phyloP scores from a whole-genome alignment of 2,329 filamentous ascomycete species.

The Claviceps citrina region DNA sequence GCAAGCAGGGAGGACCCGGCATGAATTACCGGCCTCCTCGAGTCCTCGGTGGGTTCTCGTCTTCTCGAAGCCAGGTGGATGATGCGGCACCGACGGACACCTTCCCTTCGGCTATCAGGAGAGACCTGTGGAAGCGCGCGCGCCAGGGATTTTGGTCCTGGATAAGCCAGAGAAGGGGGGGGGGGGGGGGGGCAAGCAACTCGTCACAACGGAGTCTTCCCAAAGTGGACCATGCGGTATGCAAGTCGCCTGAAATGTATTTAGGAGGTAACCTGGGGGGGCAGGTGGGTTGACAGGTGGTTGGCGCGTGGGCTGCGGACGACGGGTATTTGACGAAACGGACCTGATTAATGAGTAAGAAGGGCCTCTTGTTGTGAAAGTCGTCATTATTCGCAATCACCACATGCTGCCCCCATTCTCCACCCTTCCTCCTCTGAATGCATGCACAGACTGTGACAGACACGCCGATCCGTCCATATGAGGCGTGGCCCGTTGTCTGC shows the following conservation, averaged over 20 bases:
- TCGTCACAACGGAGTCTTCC: conserved; percentile 2
- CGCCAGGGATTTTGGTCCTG: background rate
- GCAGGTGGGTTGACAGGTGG: background rate
- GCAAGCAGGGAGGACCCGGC: background rate
- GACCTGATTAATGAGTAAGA: background rate
- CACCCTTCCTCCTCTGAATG: background rate
- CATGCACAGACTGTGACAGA: no score
- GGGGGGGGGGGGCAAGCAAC: background rate
- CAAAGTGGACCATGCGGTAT: conserved; percentile 2
- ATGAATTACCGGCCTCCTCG: conserved; percentile 1
- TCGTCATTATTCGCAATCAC: conserved; percentile 1
- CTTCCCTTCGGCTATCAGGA: background rate
- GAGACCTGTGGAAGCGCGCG: background rate
- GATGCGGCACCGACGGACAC: background rate
- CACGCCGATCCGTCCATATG: background rate
- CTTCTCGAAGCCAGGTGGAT: background rate
- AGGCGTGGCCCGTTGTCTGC: background rate
- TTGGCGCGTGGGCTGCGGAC: background rate
- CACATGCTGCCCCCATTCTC: background rate
- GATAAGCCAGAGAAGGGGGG: background rate
- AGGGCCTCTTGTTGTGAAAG: background rate
- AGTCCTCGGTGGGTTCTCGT: background rate
- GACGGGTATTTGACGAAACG: background rate
- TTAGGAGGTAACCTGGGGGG: background rate
- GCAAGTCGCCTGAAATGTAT: conserved; percentile 3